phyloP scores from a whole-genome alignment of 108 stramenopile genomes.

The Nitzschia sp. region DNA sequence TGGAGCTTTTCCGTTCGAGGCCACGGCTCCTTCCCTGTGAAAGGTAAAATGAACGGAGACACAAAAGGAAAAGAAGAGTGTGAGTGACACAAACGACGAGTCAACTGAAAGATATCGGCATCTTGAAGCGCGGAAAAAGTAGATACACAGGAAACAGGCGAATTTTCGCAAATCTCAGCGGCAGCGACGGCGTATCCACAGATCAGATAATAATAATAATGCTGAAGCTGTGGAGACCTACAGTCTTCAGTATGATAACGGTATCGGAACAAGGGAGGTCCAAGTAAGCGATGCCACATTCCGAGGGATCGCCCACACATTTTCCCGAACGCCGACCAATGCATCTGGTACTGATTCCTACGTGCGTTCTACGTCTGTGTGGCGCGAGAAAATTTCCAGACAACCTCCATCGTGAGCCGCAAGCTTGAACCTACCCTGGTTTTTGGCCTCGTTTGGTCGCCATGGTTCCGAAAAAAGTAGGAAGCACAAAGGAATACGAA shows the following conservation, averaged over 20 bases:
- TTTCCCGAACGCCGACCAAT: constrained; percentile 4
- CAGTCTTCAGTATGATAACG: no score
- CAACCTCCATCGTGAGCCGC: background rate
- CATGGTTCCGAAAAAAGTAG: constrained; percentile 8
- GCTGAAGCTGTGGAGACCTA: no score
- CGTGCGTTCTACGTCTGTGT: background rate
- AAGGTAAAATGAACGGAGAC: no score
- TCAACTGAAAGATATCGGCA: no score
- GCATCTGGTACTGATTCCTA: constrained; percentile 7
- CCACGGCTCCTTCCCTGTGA: constrained; percentile 3
- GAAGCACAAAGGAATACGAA: background rate
- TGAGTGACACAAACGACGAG: no score
- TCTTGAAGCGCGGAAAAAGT: no score
- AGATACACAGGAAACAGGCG: no score
- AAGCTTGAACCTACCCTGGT: constrained; percentile 25
- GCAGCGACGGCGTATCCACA: no score
- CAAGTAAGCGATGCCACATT: background rate
- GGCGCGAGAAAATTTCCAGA: background rate
- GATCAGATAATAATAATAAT: no score
- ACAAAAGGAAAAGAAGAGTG: no score
- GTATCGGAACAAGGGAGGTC: no score
- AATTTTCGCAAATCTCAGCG: no score
- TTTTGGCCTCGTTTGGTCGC: constrained; percentile 37
- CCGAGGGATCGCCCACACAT: background rate
- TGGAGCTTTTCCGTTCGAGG: constrained; percentile 23